Conservation (phyloP, 2,329 filamentous ascomycete genomes). For the Monosporascus sp. region DNA sequence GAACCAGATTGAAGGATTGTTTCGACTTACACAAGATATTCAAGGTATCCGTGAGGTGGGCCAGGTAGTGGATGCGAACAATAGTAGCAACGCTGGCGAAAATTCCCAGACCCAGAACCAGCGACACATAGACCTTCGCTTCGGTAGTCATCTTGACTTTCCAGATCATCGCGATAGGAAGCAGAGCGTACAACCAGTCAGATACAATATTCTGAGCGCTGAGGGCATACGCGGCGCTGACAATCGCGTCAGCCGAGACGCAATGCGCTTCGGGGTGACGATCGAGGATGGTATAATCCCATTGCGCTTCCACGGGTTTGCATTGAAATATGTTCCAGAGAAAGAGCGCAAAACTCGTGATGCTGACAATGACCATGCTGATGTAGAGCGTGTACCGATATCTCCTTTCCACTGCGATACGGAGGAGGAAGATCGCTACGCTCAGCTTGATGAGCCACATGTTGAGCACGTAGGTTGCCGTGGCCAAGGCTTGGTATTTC, state of each 20-base stretch:
- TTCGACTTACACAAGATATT: slow-evolving; percentile 43
- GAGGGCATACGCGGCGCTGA: slow-evolving; percentile 45
- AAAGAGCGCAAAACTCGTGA: slow-evolving; percentile 43
- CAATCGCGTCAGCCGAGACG: slow-evolving; percentile 36
- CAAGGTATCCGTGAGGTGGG: slow-evolving; percentile 36
- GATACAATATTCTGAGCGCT: slow-evolving; percentile 47
- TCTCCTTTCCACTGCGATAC: slow-evolving; percentile 37
- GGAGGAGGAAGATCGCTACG: slow-evolving; percentile 47
- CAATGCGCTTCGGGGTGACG: slow-evolving; percentile 31
- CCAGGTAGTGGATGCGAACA: slow-evolving; percentile 43
- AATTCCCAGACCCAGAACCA: slow-evolving; percentile 43
- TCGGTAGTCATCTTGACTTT: slow-evolving; percentile 47
- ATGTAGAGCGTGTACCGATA: slow-evolving; percentile 44
- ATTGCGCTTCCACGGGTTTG: slow-evolving; percentile 43
- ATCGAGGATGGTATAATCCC: slow-evolving; percentile 43
- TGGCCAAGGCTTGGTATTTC: slow-evolving; percentile 48
- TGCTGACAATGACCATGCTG: slow-evolving; percentile 39
- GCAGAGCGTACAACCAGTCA: slow-evolving; percentile 50
- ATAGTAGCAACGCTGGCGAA: slow-evolving; percentile 52
- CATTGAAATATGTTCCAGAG: slow-evolving; percentile 46
- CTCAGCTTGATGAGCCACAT: slow-evolving; percentile 55
- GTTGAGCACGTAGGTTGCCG: slow-evolving; percentile 43
- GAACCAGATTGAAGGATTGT: not conserved
- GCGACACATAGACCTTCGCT: slow-evolving; percentile 45
- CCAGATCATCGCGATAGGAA: slow-evolving; percentile 51